Base-by-base conservation (phyloP, 169 alveolate genomes). In the Plasmodium ovale region DNA sequence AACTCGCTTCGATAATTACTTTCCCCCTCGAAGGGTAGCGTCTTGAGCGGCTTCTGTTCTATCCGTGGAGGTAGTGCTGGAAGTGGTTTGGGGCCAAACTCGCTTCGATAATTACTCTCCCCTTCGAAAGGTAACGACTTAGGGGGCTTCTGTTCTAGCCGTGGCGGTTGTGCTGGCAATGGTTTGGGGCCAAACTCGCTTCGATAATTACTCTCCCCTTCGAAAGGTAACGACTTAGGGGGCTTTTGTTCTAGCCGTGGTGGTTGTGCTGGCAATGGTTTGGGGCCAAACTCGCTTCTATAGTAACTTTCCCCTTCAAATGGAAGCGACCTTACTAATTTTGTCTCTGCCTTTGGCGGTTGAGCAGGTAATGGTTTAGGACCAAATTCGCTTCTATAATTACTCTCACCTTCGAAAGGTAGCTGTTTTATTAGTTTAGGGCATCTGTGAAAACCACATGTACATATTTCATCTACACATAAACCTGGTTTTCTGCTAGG, bases 381-480 rank as follows among this genome's bases (percentile, higher is more conserved):
- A 1, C 88, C 92, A 69, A 60, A 92, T 27, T 88, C 95, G 29
- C 73, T 73, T 29, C 94, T 37, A 47, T 92, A 92, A 27, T 70
- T 68, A n/a, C 93, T 79, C 59, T 64, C 91, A 16, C 95, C 95
- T 65, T 71, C 92, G 77, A 92, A 92, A 16, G 95, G 94, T 53
- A 84, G 25, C 19, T 92, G 65, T 25, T 70, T 77, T 59, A 64
- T 58, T 29, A 88, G 58, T 69, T 90, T 87, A 29, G 89, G 77
- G 56, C 95, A 92, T 60, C 37, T 88, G 65, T 92, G 95, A 87
- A 72, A 88, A 7, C 94, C 94, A 56, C 95, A 92, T 10, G 92
- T 92, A 56, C 95, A 92, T 23, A 92, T 82, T 62, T 92, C 95
- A 27, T 92, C 95, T 54, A 92, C 93, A 65, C 95, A 92, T 44